Evolutionary conservation across 1,139 yeast species (phyloP).

Genomic region (Arxiozyma bovina): DNA sequence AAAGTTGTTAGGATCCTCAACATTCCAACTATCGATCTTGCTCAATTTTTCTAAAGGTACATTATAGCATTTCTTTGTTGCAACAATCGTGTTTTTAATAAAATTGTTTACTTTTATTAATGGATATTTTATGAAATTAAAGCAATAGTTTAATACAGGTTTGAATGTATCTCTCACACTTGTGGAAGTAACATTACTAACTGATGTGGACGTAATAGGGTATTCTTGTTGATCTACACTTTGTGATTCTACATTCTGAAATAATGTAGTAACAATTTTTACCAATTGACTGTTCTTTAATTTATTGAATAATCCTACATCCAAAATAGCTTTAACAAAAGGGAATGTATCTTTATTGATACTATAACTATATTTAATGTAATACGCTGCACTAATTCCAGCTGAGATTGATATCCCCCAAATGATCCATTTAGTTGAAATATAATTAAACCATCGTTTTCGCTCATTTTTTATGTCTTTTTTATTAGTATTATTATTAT

Average conservation of each 20-base stretch:
- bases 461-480: background rate
- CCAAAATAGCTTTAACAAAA: background rate
- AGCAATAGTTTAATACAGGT: background rate
- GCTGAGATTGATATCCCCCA: slow-evolving; percentile 27
- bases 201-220: background rate
- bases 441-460: background rate
- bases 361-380: slow-evolving; percentile 2
- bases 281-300: background rate
- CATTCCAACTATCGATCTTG: slow-evolving; percentile 1
- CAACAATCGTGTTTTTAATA: background rate
- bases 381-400: slow-evolving; percentile 26
- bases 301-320: background rate
- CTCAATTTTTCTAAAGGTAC: background rate
- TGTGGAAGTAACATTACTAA: background rate
- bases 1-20: slow-evolving; percentile 4
- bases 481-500: too few relatives aligned
- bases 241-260: background rate
- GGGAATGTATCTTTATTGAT: background rate
- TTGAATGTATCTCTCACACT: background rate
- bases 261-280: background rate
- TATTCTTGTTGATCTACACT: background rate
- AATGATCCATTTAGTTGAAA: slow-evolving; percentile 18
- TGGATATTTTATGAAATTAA: slow-evolving; percentile 2
- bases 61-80: background rate
- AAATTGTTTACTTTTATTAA: slow-evolving; percentile 11